Base-by-base conservation (phyloP, 129 eudicot species). In the Deinandra increscens region DNA sequence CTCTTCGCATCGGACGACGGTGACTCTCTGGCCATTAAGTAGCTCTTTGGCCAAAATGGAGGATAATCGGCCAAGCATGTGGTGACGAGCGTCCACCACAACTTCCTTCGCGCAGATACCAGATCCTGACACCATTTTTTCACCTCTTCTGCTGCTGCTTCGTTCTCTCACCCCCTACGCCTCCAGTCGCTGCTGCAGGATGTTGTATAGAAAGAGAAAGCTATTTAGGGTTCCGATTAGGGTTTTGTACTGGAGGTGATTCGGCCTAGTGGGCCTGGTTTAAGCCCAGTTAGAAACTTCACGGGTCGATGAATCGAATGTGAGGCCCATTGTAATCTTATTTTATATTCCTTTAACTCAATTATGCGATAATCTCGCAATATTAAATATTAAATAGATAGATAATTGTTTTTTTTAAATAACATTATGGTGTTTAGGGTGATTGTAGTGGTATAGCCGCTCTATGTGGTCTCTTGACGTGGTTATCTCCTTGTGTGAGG, bases 31-130 rank as follows among this genome's bases (percentile, higher is more conserved):
- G 3, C 96, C 91, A 26, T 79, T 80, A 11, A 88, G 81, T 0
- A 88, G 84, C 55, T 88, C 91, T 69, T 88, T 88, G 0, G 96
- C 96, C 41, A 83, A 22, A 42, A 88, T 83, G 31, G 91, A 88
- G 14, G 96, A 81, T 17, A 88, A 42, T 11, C 95, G 78, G 5
- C 95, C 95, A 0, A 84, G 80, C 95, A 87, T 87, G 82, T 88
- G 95, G 82, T 88, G 91, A 14, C 88, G 82, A 7, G 95, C 95
- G 61, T 88, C 96, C 12, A 88, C 84, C 71, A 88, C 88, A 71
- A 85, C 83, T 48, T 84, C 80, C 56, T 43, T 53, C 10, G 88
- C 83, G 80, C 85, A 85, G 2, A 85, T 81, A 13, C 88, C 96
- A 9, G 91, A 88, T 45, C 96, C 96, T 1, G 81, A 73, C 60